Evolutionary conservation across 2,329 filamentous ascomycete species (phyloP).

Genomic region (Colletotrichum camelliae): DNA sequence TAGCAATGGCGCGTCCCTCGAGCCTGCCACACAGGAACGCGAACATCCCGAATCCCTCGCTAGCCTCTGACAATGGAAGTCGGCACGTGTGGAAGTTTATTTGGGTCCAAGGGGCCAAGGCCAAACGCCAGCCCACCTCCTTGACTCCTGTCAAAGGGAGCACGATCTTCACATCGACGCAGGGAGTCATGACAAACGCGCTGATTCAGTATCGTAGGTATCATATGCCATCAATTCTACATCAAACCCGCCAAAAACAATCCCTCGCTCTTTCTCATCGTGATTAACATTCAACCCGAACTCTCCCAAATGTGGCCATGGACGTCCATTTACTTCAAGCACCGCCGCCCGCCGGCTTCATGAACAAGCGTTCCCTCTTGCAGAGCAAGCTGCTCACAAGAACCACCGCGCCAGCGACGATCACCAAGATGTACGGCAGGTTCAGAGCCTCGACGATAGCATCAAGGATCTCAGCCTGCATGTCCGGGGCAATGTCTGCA

Average conservation of each 20-base stretch:
- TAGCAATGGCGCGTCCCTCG: background rate
- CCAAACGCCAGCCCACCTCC: background rate
- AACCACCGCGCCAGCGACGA: slow-evolving; percentile 43
- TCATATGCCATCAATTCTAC: background rate
- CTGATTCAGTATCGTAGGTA: background rate
- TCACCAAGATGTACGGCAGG: slow-evolving; percentile 27
- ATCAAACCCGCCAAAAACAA: background rate
- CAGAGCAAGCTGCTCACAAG: slow-evolving; percentile 24
- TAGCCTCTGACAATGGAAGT: background rate
- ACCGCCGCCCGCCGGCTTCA: background rate
- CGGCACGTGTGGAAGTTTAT: background rate
- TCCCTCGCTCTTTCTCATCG: background rate
- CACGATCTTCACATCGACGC: background rate
- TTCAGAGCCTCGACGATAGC: slow-evolving; percentile 29
- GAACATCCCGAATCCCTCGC: background rate
- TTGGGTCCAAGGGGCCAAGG: background rate
- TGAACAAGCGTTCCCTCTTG: slow-evolving; percentile 20
- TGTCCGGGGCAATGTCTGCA: slow-evolving; percentile 17
- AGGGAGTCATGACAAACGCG: background rate
- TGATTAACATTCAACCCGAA: background rate
- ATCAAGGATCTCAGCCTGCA: slow-evolving; percentile 24
- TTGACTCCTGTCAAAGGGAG: background rate
- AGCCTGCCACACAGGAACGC: background rate
- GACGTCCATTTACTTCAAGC: background rate
- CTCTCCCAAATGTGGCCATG: background rate